Conservation (phyloP, 352 stramenopile species). For the Halophytophthora batemanensis region DNA sequence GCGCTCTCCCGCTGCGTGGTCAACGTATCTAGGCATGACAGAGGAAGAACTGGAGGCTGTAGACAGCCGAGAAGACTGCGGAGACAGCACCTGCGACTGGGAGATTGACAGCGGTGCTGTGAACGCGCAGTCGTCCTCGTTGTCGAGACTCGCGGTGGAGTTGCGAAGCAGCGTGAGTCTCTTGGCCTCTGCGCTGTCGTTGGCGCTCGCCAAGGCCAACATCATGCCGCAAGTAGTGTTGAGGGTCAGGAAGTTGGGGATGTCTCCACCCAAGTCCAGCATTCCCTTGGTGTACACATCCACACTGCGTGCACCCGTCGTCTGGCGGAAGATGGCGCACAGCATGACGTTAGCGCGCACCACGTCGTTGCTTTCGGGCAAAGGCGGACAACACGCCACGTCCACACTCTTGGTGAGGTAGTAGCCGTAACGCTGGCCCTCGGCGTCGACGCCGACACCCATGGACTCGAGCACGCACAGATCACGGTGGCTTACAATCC, state of each 20-base stretch:
- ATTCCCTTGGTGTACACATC: constrained; percentile 52
- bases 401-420: constrained; percentile 55
- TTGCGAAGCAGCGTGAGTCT: constrained; percentile 36
- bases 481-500: constrained; percentile 44
- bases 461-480: constrained; percentile 50
- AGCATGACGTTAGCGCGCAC: constrained; percentile 48
- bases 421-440: constrained; percentile 40
- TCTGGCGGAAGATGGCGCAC: constrained; percentile 57
- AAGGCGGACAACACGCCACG: constrained; percentile 29
- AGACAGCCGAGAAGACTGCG: constrained; percentile 9
- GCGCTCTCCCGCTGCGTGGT: constrained; percentile 14
- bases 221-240: constrained; percentile 40
- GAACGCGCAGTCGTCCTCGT: no score
- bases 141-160: constrained; percentile 7
- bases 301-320: constrained; percentile 23
- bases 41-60: constrained; percentile 9
- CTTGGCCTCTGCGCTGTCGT: constrained; percentile 41
- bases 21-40: constrained; percentile 8
- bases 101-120: not conserved
- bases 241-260: constrained; percentile 39
- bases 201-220: constrained; percentile 25
- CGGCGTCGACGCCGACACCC: constrained; percentile 29
- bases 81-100: constrained; percentile 14
- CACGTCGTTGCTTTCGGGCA: constrained; percentile 29
- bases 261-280: constrained; percentile 43